phyloP scores from a whole-genome alignment of 106 monocot genomes.

The Gastrodia elata region DNA sequence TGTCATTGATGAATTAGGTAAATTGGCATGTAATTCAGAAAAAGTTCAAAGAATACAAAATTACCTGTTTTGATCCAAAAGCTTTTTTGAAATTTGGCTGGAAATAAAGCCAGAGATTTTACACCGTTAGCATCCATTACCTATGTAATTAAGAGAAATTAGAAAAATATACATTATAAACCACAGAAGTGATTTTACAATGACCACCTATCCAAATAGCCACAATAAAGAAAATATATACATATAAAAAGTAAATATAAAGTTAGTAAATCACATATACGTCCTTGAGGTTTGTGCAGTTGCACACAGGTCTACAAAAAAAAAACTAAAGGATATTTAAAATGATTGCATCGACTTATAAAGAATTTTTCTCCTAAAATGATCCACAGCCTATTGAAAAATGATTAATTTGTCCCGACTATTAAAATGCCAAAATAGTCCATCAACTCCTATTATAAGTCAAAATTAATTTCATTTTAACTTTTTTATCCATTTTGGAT shows the following conservation, averaged over 20 bases:
- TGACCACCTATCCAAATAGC: background rate
- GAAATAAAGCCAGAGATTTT: slow-evolving; percentile 77
- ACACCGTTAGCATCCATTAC: slow-evolving; percentile 75
- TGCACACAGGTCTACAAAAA: background rate
- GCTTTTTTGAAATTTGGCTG: slow-evolving; percentile 87
- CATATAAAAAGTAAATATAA: background rate
- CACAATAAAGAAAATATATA: background rate
- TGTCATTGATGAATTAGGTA: background rate
- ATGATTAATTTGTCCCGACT: too few relatives aligned
- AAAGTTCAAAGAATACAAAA: background rate
- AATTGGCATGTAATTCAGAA: background rate
- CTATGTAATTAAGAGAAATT: slow-evolving; percentile 21
- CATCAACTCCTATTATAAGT: too few relatives aligned
- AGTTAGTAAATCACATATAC: background rate
- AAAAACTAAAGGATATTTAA: too few relatives aligned
- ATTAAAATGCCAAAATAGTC: too few relatives aligned
- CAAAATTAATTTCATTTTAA: too few relatives aligned
- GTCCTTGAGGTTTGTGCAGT: background rate
- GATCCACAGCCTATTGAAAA: too few relatives aligned
- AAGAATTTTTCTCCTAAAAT: too few relatives aligned
- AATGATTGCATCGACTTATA: too few relatives aligned
- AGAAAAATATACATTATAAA: background rate
- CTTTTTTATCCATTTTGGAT: too few relatives aligned
- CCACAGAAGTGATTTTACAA: background rate
- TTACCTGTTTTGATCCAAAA: slow-evolving; percentile 93